Evolutionary conservation across 192 early-diverging fungal species (phyloP).

Genomic region (Umbelopsis sp.): DNA sequence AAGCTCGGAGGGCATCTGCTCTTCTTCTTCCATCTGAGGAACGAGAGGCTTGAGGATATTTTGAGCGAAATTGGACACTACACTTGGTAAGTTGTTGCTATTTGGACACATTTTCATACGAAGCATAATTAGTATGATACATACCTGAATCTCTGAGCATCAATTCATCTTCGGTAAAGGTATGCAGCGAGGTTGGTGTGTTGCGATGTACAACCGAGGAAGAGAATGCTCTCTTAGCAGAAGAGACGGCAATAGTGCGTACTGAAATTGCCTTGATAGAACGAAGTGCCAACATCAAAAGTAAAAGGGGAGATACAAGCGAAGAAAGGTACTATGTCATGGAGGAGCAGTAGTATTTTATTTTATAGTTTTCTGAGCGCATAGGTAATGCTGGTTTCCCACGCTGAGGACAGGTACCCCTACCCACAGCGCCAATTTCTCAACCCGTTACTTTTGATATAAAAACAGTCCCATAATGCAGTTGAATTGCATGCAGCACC

Average conservation of each 20-base stretch:
- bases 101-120: background rate
- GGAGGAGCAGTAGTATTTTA: background rate
- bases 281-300: background rate
- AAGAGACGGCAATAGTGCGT: background rate
- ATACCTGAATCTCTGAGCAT: slow-evolving; percentile 81
- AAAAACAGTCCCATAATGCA: background rate
- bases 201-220: slow-evolving; percentile 35
- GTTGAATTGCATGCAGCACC: background rate
- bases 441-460: background rate
- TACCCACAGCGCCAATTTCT: too few relatives aligned
- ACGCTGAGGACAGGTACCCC: too few relatives aligned
- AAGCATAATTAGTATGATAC: background rate
- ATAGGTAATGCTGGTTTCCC: too few relatives aligned
- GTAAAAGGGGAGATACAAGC: background rate
- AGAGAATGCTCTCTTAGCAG: slow-evolving; percentile 39
- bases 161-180: slow-evolving; percentile 86
- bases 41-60: slow-evolving; percentile 83
- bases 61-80: slow-evolving; percentile 80
- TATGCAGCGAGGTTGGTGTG: slow-evolving; percentile 66
- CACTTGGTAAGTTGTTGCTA: slow-evolving; percentile 41
- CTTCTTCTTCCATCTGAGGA: slow-evolving; percentile 87
- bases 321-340: background rate
- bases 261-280: background rate
- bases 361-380: too few relatives aligned
- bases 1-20: slow-evolving; percentile 76